Evolutionary conservation across 2,329 filamentous ascomycete genomes (phyloP).

Genomic region (Diplodia seriata): DNA sequence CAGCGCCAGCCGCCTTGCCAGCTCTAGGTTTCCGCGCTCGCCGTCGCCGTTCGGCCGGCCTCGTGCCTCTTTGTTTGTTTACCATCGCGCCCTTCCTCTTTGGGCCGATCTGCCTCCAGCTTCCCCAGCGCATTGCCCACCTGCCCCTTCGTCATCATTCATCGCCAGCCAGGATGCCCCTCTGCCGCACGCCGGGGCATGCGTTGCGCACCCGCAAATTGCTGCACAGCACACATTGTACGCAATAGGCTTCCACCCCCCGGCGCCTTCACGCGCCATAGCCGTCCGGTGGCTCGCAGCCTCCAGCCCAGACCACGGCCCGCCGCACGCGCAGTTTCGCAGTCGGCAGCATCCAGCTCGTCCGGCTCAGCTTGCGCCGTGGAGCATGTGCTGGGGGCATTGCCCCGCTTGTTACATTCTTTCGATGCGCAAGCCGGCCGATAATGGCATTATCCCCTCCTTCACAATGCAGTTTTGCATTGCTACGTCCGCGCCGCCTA

Average conservation of each 20-base stretch:
- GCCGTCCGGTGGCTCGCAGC: constrained; percentile 19
- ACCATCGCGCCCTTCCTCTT: constrained; percentile 25
- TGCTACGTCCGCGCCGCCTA: constrained; percentile 5
- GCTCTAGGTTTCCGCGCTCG: neutral
- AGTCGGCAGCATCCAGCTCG: neutral
- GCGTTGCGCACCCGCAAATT: neutral
- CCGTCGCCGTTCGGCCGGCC: neutral
- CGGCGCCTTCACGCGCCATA: constrained; percentile 13
- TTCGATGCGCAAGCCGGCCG: neutral
- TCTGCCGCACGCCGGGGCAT: constrained; percentile 2
- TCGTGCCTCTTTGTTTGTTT: constrained; percentile 18
- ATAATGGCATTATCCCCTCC: constrained; percentile 8
- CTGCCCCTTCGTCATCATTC: constrained; percentile 15
- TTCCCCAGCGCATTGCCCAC: constrained; percentile 28
- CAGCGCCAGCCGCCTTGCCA: neutral
- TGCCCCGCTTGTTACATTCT: constrained; percentile 11
- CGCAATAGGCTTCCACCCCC: neutral
- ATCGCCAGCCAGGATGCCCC: constrained; percentile 8
- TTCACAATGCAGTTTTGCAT: constrained; percentile 19
- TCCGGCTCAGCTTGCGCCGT: neutral
- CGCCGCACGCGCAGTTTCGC: constrained; percentile 1
- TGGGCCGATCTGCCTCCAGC: constrained; percentile 21
- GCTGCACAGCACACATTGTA: neutral
- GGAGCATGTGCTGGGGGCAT: neutral
- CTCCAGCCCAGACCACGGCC: neutral